Evolutionary conservation across 495 filamentous ascomycete species (phyloP).

Genomic region (Aspergillus funiculosus): DNA sequence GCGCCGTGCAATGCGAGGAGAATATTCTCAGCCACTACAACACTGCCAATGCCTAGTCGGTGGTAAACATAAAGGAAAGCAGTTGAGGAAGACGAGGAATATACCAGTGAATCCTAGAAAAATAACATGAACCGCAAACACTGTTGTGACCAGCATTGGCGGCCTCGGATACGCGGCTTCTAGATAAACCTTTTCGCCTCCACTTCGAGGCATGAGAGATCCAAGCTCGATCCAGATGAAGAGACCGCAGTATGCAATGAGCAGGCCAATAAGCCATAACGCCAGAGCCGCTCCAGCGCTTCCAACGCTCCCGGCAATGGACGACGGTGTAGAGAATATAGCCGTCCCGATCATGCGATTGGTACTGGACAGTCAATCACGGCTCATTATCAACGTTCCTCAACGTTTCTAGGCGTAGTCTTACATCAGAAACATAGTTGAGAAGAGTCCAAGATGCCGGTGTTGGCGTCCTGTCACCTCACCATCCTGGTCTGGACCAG

Average conservation of each 20-base stretch:
- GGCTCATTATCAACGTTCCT: neutral
- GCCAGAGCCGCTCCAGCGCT: slow-evolving; percentile 58
- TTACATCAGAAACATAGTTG: slow-evolving; percentile 41
- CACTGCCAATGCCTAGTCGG: slow-evolving; percentile 19
- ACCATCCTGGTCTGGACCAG: neutral
- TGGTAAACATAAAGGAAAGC: neutral
- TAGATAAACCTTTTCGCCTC: slow-evolving; percentile 67
- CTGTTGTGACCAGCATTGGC: slow-evolving; percentile 55
- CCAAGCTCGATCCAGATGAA: slow-evolving; percentile 60
- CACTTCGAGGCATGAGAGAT: slow-evolving; percentile 60
- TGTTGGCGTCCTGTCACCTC: slow-evolving; percentile 2
- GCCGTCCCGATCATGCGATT: slow-evolving; percentile 64
- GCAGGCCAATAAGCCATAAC: slow-evolving; percentile 58
- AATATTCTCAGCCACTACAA: slow-evolving; percentile 38
- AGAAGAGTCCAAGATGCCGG: slow-evolving; percentile 36
- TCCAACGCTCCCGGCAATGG: slow-evolving; percentile 54
- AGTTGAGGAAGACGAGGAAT: neutral
- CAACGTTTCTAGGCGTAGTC: no score
- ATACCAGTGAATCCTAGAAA: slow-evolving; percentile 57
- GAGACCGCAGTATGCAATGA: slow-evolving; percentile 52
- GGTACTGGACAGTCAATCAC: slow-evolving; percentile 30
- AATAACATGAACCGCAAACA: slow-evolving; percentile 59
- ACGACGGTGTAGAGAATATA: slow-evolving; percentile 65
- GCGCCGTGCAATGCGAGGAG: slow-evolving; percentile 27
- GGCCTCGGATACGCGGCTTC: slow-evolving; percentile 64